Conservation (phyloP, 139 green algal genomes). For the Astrephomene gubernaculifera region DNA sequence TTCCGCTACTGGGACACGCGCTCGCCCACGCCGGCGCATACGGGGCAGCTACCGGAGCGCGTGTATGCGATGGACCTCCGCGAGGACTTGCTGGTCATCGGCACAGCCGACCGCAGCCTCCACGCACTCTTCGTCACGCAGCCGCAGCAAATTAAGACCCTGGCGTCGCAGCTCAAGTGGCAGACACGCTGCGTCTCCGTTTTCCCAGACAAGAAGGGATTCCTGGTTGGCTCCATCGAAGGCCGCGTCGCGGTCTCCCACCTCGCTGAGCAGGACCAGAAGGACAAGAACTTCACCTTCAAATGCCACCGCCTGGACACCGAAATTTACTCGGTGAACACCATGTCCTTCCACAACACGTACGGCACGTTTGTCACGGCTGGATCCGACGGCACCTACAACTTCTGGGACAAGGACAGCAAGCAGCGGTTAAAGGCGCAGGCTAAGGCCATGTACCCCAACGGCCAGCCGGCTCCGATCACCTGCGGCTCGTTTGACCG, state of each 20-base stretch:
- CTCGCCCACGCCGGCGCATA: slow-evolving; percentile 43
- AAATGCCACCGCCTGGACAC: slow-evolving; percentile 87
- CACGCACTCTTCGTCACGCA: slow-evolving; percentile 73
- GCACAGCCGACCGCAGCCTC: slow-evolving; percentile 83
- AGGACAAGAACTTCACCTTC: slow-evolving; percentile 75
- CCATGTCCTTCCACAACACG: slow-evolving; percentile 91
- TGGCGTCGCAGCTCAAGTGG: slow-evolving; percentile 95
- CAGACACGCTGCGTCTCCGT: slow-evolving; percentile 92
- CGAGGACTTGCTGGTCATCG: slow-evolving; percentile 82
- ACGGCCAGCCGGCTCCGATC: slow-evolving; percentile 78
- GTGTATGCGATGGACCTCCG: slow-evolving; percentile 91
- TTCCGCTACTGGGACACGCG: slow-evolving; percentile 66
- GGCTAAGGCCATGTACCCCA: slow-evolving; percentile 37
- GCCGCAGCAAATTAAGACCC: slow-evolving; percentile 81
- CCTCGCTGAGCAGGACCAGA: slow-evolving; percentile 81
- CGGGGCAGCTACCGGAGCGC: slow-evolving; percentile 80
- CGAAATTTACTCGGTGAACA: slow-evolving; percentile 97
- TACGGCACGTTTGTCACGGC: slow-evolving; percentile 94
- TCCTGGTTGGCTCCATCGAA: slow-evolving; percentile 93
- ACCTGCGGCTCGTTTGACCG: slow-evolving; percentile 87
- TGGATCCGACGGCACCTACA: slow-evolving; percentile 93
- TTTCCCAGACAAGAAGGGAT: slow-evolving; percentile 94
- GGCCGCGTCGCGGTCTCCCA: slow-evolving; percentile 97
- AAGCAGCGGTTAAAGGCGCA: slow-evolving; percentile 96
- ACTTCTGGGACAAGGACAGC: slow-evolving; percentile 99